Base-by-base conservation (phyloP, 331 rosid species). In the Cydonia oblonga region DNA sequence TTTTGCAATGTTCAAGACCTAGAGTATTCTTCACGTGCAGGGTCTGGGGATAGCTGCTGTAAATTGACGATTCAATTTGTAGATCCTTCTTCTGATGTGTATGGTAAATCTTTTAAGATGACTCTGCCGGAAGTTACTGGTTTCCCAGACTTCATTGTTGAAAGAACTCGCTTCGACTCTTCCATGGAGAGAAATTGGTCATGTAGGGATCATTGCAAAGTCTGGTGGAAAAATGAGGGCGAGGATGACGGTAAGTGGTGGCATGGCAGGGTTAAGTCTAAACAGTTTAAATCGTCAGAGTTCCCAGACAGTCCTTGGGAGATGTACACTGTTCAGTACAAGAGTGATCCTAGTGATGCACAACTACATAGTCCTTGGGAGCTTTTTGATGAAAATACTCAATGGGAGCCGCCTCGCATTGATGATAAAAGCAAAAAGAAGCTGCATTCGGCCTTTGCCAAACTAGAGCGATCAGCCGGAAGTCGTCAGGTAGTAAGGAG, bases 11-110 rank as follows among this genome's bases (percentile, higher is more conserved):
- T 90, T 78, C 79, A 78, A 80, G 82, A 63, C 69, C 93, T 95
- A 0, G 92, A 83, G 81, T 95, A 95, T 79, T 85, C 97, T 74
- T 82, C 88, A 64, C 81, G 83, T 75, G 83, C 96, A 12, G 98
- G 98, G 54, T 95, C 97, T 76, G 99, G 99, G 68, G 99, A 91
- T 80, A 87, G 99, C 87, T 90, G 99, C 93, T 95, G 99, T 83
- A 95, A 91, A 86, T 83, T 95, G 93, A 75, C 77, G 23, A 93
- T 95, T 68, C 80, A 84, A 76, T 95, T 91, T 82, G 82, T 88
- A 53, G 96, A 95, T 84, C 89, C 87, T 28, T 22, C 75, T 78
- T 91, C 99, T 68, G 76, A 72, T 52, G 96, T 88, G 38, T 76
- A 57, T 40, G 78, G 83, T 25, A 85, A 80, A 80, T 84, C 84